Evolutionary conservation across 2,329 filamentous ascomycete species (phyloP).

Genomic region (Nothomitra cinnamomea): DNA sequence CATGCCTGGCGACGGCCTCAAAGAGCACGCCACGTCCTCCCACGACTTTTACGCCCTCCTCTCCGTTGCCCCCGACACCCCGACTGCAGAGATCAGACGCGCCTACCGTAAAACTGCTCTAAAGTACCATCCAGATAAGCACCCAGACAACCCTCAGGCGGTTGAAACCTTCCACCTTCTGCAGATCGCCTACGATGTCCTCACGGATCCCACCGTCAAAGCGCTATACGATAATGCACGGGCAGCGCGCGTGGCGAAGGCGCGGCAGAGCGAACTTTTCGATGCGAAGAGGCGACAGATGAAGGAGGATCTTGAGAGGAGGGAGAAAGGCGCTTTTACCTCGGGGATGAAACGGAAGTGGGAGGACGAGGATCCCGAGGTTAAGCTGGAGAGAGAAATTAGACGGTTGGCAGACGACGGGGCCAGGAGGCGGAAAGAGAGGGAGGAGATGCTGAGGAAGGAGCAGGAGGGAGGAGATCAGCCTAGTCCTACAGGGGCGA

Average conservation of each 20-base stretch:
- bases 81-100: conserved; percentile 58
- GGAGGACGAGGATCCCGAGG: conserved; percentile 20
- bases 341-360: conserved; percentile 42
- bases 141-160: conserved; percentile 50
- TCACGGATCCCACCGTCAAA: conserved; percentile 53
- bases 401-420: conserved; percentile 35
- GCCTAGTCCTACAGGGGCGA: conserved; percentile 19
- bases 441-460: conserved; percentile 25
- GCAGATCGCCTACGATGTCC: conserved; percentile 71
- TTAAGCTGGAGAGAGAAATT: conserved; percentile 34
- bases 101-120: conserved; percentile 73
- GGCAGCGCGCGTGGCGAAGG: conserved; percentile 51
- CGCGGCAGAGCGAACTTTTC: conserved; percentile 55
- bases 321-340: conserved; percentile 34
- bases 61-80: conserved; percentile 44
- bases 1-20: conserved; percentile 24
- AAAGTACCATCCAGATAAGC: conserved; percentile 91
- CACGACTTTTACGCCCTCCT: conserved; percentile 68
- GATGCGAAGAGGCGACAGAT: conserved; percentile 56
- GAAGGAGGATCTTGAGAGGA: conserved; percentile 70
- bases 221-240: conserved; percentile 63
- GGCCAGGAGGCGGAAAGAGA: conserved; percentile 32
- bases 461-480: conserved; percentile 20
- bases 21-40: conserved; percentile 42
- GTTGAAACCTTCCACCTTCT: conserved; percentile 71